Evolutionary conservation across 306 rosid species (phyloP), one percentile per base, ranked within the genome.

Genomic region (Lupinus albus): DNA sequence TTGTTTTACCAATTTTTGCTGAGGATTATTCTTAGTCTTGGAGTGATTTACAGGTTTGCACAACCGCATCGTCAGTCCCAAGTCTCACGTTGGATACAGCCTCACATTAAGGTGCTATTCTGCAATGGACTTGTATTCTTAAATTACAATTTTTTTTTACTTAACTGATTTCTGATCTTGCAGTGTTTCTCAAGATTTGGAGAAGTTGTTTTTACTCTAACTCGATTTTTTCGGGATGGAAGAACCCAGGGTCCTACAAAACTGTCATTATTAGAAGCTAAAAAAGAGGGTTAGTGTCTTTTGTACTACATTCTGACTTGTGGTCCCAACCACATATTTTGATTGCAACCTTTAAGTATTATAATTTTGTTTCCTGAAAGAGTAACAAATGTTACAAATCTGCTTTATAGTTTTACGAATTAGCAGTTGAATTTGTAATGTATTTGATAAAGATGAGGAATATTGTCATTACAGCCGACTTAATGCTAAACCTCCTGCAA

Each of bases 31-130:
- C 64, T 48, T 41, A 48, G 50, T 67, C 32, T 59, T 70, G 57
- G 70, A 33, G 41, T 79, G 67, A 67, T 73, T 78, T 61, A 28
- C 84, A 92, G 98, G 84, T 89, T 92, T 87, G 42, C 89, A 17
- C 88, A 89, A n/a, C 78, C 85, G 52, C 75, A 82, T 75, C 96
- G 96, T 7, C 92, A 83, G 64, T 85, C 96, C 67, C 98, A 92
- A 77, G 76, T 92, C 57, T 92, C 98, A 12, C 84, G 78, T 13
- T 92, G 98, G 98, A 87, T 92, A 83, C 95, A 87, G 60, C 96
- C 98, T 81, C 96, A 92, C 82, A 63, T 92, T 76, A 89, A 87
- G 96, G 98, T 92, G 70, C 18, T 17, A 13, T 61, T 79, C 45
- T 57, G 42, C 12, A 66, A 59, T 30, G 51, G 11, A 76, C 44